Conservation (phyloP, 768 basidiomycete genomes). For the Sarcodon aspratus region DNA sequence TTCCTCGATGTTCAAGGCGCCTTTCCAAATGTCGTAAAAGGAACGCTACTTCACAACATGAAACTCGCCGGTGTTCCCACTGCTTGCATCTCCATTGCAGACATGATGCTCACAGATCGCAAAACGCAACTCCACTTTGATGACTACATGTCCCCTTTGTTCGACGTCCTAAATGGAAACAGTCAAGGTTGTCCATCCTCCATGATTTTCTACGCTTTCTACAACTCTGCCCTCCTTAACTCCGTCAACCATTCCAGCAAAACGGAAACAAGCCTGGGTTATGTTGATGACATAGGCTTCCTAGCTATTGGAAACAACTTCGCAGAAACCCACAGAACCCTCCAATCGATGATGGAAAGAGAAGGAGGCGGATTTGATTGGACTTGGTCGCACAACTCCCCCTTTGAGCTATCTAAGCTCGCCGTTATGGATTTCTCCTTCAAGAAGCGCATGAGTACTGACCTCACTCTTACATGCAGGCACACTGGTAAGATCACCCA, state of each 20-base stretch:
- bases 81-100: slow-evolving; percentile 9
- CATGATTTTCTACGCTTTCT: slow-evolving; percentile 11
- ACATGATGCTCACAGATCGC: slow-evolving; percentile 1
- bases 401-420: slow-evolving; percentile 21
- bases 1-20: slow-evolving; percentile 34
- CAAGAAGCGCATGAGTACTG: neutral
- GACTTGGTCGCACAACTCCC: slow-evolving; percentile 16
- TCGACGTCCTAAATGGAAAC: slow-evolving; percentile 7
- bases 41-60: slow-evolving; percentile 21
- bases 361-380: slow-evolving; percentile 15
- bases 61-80: slow-evolving; percentile 14
- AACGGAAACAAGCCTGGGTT: slow-evolving; percentile 4
- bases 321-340: slow-evolving; percentile 5
- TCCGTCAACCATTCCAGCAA: neutral
- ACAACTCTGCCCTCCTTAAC: slow-evolving; percentile 12
- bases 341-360: slow-evolving; percentile 17
- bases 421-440: slow-evolving; percentile 16
- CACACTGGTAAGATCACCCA: neutral
- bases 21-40: slow-evolving; percentile 27
- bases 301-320: slow-evolving; percentile 15
- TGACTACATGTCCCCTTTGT: slow-evolving; percentile 6
- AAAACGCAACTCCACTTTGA: slow-evolving; percentile 6
- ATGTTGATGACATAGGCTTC: slow-evolving; percentile 19
- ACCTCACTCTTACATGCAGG: neutral
- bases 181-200: slow-evolving; percentile 15